Base-by-base conservation (phyloP, 805 yeast genomes). In the Kuraishia floccosa region DNA sequence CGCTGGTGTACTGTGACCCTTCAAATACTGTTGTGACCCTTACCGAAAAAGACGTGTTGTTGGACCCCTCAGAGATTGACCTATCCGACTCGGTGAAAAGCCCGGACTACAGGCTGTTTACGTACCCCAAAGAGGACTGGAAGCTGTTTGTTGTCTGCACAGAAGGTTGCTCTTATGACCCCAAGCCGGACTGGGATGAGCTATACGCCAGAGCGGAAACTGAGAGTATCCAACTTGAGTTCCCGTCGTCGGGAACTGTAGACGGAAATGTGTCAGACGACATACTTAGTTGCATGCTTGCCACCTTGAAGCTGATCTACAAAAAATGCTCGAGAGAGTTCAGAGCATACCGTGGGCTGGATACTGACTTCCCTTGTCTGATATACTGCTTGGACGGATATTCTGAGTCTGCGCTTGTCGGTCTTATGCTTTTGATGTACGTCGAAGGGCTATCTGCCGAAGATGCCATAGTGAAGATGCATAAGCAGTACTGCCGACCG, bases 191-290 rank as follows among this genome's bases (percentile, higher is more conserved):
- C n/a, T 45, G 73, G 22, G 46, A 41, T 17, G 35, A 41, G 3
- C 32, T 52, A 12, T 40, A 54, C 19, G 30, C 37, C 8, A 31
- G 32, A 6, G 27, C 34, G 8, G 33, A 31, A 1, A 35, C 36
- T 15, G 31, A 35, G 5, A 34, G 39, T 7, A 34, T 33, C n/a
- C 25, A 43, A 12, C 40, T 80, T n/a, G 68, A 68, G 30, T 82
- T 84, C 51, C 95, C 95, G 1, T 76, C 93, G 2, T 76, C 94
- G 0, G 96, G 96, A 0, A n/a, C n/a, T n/a, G n/a, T n/a, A n/a
- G n/a, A n/a, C n/a, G n/a, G n/a, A n/a, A n/a, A n/a, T n/a, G n/a
- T n/a, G n/a, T n/a, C n/a, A n/a, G n/a, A 69, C 25, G 70, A 73
- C 3, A 79, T 75, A 41, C 59, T 85, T 27, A 56, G 68, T 16